Evolutionary conservation across 257 asterid species (phyloP), one percentile per base, ranked within the genome.

Genomic region (Solanum neorickii): DNA sequence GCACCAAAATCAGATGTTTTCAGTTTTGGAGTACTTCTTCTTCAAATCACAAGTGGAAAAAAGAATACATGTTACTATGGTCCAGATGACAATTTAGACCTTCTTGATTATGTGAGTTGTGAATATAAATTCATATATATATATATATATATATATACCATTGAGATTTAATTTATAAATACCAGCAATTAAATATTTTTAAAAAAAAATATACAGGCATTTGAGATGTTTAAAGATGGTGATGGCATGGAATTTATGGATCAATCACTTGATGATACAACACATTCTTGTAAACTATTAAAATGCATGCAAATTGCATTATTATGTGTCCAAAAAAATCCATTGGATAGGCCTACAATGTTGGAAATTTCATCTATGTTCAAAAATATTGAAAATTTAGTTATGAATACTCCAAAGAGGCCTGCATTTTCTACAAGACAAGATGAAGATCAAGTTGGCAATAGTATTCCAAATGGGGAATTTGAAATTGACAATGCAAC

Each of bases 21-120:
- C 47, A 89, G 93, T 86, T 91, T 91, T 41, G 92, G 93, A 2
- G 92, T 91, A 0, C 90, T 91, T 18, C 88, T 91, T 31, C 88
- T 91, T 39, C 92, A 89, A 86, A 88, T 91, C 85, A 88, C 89
- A 56, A 89, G 92, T 74, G 92, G 93, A 13, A 89, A 88, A 66
- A 89, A 74, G 84, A 89, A 77, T 25, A 76, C 90, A 33, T 65
- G 83, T n/a, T 75, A 86, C 3, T 87, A 91, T 16, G 93, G 93
- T 52, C 73, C 35, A 56, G 39, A 90, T 68, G 66, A 87, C n/a
- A 87, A 83, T 39, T 25, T 86, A 60, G 69, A 85, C 73, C 91
- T 91, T 47, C 87, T 91, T 60, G 86, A 89, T 68, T 87, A 89
- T 42, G 93, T 91, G 33, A 87, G 90, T 84, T 14, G 21, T 68